Conservation (phyloP, 768 basidiomycete genomes). For the Lactifluus pinguis region DNA sequence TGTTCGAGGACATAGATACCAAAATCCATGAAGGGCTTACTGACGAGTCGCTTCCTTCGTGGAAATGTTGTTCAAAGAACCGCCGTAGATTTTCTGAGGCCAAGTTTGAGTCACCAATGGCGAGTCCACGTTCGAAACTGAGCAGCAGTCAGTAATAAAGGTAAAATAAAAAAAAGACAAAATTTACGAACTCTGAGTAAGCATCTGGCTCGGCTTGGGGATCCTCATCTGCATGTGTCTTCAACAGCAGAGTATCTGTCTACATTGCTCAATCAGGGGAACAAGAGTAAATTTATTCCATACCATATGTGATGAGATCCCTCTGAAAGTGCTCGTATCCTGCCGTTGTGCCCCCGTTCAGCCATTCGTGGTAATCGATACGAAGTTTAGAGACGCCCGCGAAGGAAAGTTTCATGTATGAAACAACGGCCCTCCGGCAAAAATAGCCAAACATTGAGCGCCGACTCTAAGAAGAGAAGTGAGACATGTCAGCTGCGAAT, state of each 20-base stretch:
- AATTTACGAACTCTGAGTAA: slow-evolving; percentile 12
- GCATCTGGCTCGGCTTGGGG: slow-evolving; percentile 15
- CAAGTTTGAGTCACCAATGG: slow-evolving; percentile 57
- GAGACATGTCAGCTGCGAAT: neutral
- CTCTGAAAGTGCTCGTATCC: slow-evolving; percentile 33
- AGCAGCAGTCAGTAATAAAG: slow-evolving; percentile 15
- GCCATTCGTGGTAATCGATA: slow-evolving; percentile 60
- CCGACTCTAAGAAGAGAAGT: slow-evolving; percentile 38
- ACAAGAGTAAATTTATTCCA: neutral
- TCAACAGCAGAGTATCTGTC: slow-evolving; percentile 21
- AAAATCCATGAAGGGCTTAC: slow-evolving; percentile 23
- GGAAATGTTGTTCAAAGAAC: slow-evolving; percentile 83
- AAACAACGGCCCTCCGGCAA: slow-evolving; percentile 65
- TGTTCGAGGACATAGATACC: neutral
- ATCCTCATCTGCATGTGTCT: slow-evolving; percentile 19
- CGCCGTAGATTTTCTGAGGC: slow-evolving; percentile 64
- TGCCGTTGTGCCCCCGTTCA: slow-evolving; percentile 35
- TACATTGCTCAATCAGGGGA: neutral
- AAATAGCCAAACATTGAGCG: slow-evolving; percentile 79
- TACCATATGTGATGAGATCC: slow-evolving; percentile 18
- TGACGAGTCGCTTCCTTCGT: slow-evolving; percentile 72
- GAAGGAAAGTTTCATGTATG: slow-evolving; percentile 69
- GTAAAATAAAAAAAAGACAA: neutral
- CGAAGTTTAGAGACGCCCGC: slow-evolving; percentile 59
- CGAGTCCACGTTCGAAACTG: slow-evolving; percentile 62